phyloP scores from a whole-genome alignment of 148 eudicot genomes.

The Fagopyrum homotropicum region DNA sequence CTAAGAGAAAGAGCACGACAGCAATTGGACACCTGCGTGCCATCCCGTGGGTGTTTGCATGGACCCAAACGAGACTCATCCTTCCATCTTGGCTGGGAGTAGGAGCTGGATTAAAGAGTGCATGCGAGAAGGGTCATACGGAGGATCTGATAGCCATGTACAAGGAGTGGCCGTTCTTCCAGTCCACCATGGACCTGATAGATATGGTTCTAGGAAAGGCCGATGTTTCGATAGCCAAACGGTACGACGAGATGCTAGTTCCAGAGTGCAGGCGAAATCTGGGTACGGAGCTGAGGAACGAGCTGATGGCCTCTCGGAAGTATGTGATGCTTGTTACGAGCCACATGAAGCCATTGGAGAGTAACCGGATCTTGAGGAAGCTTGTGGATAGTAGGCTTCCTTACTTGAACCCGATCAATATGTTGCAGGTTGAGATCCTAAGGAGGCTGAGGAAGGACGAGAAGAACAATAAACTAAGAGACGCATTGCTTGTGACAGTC shows the following conservation, averaged over 20 bases:
- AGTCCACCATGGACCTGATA: slow-evolving; percentile 67
- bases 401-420: slow-evolving; percentile 67
- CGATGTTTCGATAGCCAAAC: slow-evolving; percentile 65
- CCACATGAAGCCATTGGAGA: slow-evolving; percentile 62
- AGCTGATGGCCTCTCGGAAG: slow-evolving; percentile 52
- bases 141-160: slow-evolving; percentile 72
- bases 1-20: slow-evolving; percentile 53
- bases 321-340: slow-evolving; percentile 59
- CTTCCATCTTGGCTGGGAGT: slow-evolving; percentile 95
- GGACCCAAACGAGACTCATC: slow-evolving; percentile 88
- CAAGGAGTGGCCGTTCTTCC: slow-evolving; percentile 90
- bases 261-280: slow-evolving; percentile 45
- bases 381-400: slow-evolving; percentile 81
- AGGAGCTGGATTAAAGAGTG: slow-evolving; percentile 69
- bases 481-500: slow-evolving; percentile 76
- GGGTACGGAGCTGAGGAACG: slow-evolving; percentile 53
- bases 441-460: slow-evolving; percentile 64
- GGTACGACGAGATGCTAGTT: slow-evolving; percentile 68
- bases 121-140: slow-evolving; percentile 63
- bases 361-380: slow-evolving; percentile 54
- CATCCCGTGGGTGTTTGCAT: slow-evolving; percentile 91
- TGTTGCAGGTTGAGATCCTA: slow-evolving; percentile 86
- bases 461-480: slow-evolving; percentile 63
- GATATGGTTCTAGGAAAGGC: slow-evolving; percentile 92
- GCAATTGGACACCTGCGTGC: slow-evolving; percentile 74